A percentile compares a stretch with the other conserved stretches of the same genome.
Conservation (phyloP, 495 filamentous ascomycete genomes). For the Penicillium taxi region DNA sequence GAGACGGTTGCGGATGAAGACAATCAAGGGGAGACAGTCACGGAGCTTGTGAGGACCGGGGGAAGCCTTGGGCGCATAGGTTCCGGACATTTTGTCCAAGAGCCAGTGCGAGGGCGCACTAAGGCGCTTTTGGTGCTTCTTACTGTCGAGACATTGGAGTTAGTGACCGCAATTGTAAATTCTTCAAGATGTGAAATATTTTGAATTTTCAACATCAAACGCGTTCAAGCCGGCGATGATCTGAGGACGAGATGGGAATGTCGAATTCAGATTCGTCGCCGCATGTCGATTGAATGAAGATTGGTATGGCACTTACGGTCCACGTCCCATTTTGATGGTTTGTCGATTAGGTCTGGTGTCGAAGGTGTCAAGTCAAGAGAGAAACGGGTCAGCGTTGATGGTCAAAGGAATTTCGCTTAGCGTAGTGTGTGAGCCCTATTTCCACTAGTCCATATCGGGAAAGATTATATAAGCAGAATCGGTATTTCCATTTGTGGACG, state of each 20-base stretch:
- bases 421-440: slow-evolving; percentile 30
- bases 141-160: slow-evolving; percentile 49
- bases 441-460: slow-evolving; percentile 20
- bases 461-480: slow-evolving; percentile 9
- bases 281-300: neutral
- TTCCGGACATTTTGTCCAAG: slow-evolving; percentile 96
- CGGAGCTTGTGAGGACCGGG: slow-evolving; percentile 98
- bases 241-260: neutral
- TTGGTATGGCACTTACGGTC: slow-evolving; percentile 49
- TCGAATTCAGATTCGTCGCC: slow-evolving; percentile 3
- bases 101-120: slow-evolving; percentile 99
- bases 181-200: slow-evolving; percentile 8
- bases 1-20: slow-evolving; percentile 97
- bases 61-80: slow-evolving; percentile 92
- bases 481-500: slow-evolving; percentile 6
- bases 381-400: slow-evolving; percentile 18
- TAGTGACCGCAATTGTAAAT: slow-evolving; percentile 18
- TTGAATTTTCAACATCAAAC: neutral
- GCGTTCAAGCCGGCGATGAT: neutral
- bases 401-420: slow-evolving; percentile 35
- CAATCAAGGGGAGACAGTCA: slow-evolving; percentile 97
- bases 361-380: slow-evolving; percentile 29
- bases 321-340: slow-evolving; percentile 55
- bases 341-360: slow-evolving; percentile 38
- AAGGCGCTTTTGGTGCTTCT: slow-evolving; percentile 99